Base-by-base conservation (phyloP, 2,329 filamentous ascomycete genomes). In the Trichoderma koningiopsis region DNA sequence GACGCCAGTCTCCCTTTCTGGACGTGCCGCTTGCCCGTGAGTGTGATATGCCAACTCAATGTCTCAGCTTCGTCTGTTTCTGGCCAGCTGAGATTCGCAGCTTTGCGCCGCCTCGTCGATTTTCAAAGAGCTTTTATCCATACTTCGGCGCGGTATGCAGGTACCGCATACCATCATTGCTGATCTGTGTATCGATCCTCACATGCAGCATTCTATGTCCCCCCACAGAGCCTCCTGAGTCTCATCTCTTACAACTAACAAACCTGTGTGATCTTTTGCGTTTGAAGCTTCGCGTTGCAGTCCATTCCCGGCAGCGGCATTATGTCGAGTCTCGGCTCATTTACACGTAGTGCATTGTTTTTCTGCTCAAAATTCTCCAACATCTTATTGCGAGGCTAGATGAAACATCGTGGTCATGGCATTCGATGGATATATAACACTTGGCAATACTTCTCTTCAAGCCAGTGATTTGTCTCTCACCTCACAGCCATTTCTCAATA, bases 1-100 rank as follows among this genome's bases (percentile, higher is more conserved):
- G 24, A 31, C n/a, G 40, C 43, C 59, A 62, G 59, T 27, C 59
- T 62, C 59, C 59, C 59, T 62, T 62, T 52, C 8, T 10, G 35
- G 14, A 35, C n/a, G 52, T 33, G 14, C 55, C n/a, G 31, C 31
- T 22, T 24, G 31, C 16, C 14, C 16, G 24, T 19, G 49, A 19
- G 24, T 55, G 7, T 35, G n/a, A 24, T 24, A 58, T 24, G 29
- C n/a, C 27, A 14, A 8, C 3, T 8, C 22, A 63, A 62, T 53
- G 60, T 63, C 60, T 63, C 60, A 6, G 16, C 22, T 40, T 35
- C 27, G 31, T 22, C 31, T 37, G 14, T 27, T 33, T 8, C 35
- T 37, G 37, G 5, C 10, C 33, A 63, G 29, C 47, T 62, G 43
- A 62, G 13, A 27, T 55, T 37, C 8, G 53, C 16, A 62, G 31